phyloP scores from a whole-genome alignment of 2,329 filamentous ascomycete genomes.

The Alternaria arborescens region DNA sequence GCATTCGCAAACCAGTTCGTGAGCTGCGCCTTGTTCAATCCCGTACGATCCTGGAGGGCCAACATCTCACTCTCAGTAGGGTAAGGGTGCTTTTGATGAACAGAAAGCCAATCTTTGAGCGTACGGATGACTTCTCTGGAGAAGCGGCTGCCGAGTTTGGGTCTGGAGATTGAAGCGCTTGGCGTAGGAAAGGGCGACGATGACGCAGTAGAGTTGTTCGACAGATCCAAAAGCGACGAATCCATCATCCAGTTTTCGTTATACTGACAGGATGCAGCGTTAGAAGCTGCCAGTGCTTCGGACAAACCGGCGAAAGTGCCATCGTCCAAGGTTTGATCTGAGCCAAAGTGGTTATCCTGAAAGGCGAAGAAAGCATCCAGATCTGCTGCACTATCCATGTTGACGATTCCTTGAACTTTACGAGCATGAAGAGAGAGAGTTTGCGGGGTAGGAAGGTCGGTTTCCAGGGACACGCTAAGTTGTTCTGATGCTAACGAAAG shows the following conservation, averaged over 20 bases:
- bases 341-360: not conserved
- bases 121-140: conserved; percentile 34
- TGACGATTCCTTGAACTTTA: not conserved
- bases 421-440: not conserved
- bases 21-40: conserved; percentile 36
- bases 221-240: conserved; percentile 1
- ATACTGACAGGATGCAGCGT: conserved; percentile 1
- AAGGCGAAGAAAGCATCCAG: conserved; percentile 1
- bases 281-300: conserved; percentile 7
- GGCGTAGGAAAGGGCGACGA: conserved; percentile 21
- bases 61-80: conserved; percentile 32
- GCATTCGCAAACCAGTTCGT: conserved; percentile 44
- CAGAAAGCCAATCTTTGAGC: conserved; percentile 35
- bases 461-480: conserved; percentile 5
- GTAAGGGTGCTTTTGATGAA: conserved; percentile 35
- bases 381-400: conserved; percentile 2
- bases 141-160: conserved; percentile 35
- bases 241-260: conserved; percentile 15
- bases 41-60: conserved; percentile 29
- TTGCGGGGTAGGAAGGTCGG: conserved; percentile 5
- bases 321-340: conserved; percentile 6
- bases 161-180: conserved; percentile 14
- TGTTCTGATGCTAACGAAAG: conserved; percentile 6
- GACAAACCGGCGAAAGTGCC: conserved; percentile 13
- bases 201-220: conserved; percentile 23